These are phyloP conservation scores for Colletotrichum plurivorum DNA, from an alignment of 2,329 filamentous ascomycete species.

Conservation along the genomic window DNA sequence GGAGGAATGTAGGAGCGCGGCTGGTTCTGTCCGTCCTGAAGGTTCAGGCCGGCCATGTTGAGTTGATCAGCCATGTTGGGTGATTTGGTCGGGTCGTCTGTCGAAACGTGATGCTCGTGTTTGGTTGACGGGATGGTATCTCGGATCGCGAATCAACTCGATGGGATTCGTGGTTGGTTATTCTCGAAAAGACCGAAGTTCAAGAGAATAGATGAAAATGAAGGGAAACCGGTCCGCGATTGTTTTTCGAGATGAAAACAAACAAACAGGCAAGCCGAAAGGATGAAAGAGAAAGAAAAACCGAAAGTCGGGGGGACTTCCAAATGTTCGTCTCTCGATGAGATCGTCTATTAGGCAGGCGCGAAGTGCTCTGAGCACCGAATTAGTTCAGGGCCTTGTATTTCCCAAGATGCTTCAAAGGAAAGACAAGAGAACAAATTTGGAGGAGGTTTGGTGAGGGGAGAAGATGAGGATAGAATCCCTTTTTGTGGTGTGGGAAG, in stretches of 20 bases:
- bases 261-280: constrained; percentile 41
- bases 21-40: constrained; percentile 63
- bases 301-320: constrained; percentile 47
- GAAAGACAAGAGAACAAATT: constrained; percentile 59
- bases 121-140: constrained; percentile 31
- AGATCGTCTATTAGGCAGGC: constrained; percentile 48
- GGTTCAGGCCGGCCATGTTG: constrained; percentile 82
- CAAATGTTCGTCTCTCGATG: constrained; percentile 46
- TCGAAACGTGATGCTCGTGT: constrained; percentile 17
- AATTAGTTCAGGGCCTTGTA: constrained; percentile 42
- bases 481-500: constrained; percentile 48
- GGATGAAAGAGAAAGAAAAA: constrained; percentile 41
- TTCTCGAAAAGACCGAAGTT: constrained; percentile 48
- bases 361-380: constrained; percentile 40
- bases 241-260: constrained; percentile 38
- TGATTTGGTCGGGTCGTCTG: constrained; percentile 41
- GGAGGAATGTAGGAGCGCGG: constrained; percentile 86
- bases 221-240: constrained; percentile 41
- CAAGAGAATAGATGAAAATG: constrained; percentile 37
- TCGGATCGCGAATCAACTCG: constrained; percentile 24
- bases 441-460: constrained; percentile 41
- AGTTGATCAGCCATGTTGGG: constrained; percentile 85
- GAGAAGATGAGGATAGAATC: constrained; percentile 45
- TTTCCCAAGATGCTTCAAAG: constrained; percentile 62
- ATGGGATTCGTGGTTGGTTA: constrained; percentile 35